Base-by-base conservation (phyloP, 2,329 filamentous ascomycete genomes). In the Penicillium concentricum region DNA sequence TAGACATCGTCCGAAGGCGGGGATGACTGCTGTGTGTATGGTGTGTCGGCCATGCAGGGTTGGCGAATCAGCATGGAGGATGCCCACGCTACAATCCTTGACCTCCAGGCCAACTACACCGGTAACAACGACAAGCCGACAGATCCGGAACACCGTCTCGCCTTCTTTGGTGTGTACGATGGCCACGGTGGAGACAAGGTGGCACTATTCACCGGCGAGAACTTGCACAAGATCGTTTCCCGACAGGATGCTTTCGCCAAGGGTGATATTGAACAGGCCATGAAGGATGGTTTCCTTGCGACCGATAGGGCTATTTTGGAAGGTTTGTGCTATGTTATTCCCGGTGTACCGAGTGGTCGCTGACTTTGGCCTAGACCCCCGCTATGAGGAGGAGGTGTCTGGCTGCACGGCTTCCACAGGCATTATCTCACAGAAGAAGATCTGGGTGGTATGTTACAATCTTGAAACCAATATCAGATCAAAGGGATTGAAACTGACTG, bases 51-150 rank as follows among this genome's bases (percentile, higher is more conserved):
- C 78, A 99, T 99, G 94, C 94, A 99, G 79, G 94, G 94, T 82
- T 99, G 94, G 94, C 90, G 94, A 80, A 97, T 99, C 80, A 96
- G 91, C 82, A 99, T 99, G 94, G 94, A 99, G 77, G 94, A 99
- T 75, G 87, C 94, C 62, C 94, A 99, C 79, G 91, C 90, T 60
- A 85, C 90, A 54, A 81, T 97, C 51, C 89, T 99, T 73, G 91
- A 97, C 76, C 86, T 97, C 66, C 85, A 94, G 70, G 81, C 86
- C 59, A 79, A 81, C 60, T 78, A 79, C 67, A 63, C 58, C 20
- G 77, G 77, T 35, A 74, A 71, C 58, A 78, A 81, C 61, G 80
- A 83, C 45, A 77, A 79, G 67, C 83, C 88, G 67, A 85, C 86
- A 54, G 82, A 85, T 50, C 83, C 88, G 67, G 81, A 87, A 68